A percentile compares a stretch with the other conserved stretches of the same genome.
Conservation (phyloP, 1,284 basidiomycete genomes). For the Ustilago bromivora region DNA sequence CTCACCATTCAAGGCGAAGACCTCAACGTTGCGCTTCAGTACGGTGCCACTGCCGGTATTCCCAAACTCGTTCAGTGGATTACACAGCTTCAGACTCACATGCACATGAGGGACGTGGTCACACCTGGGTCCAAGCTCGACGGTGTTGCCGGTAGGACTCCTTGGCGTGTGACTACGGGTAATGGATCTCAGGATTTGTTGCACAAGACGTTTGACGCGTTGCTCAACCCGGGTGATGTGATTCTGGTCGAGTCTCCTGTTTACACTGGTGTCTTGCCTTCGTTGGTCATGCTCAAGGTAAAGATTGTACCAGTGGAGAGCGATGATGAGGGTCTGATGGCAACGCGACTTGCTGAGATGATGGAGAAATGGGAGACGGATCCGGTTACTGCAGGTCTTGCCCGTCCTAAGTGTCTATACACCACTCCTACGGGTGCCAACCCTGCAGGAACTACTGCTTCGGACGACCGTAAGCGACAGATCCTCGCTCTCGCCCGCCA, state of each 20-base stretch:
- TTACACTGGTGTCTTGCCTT: conserved; percentile 73
- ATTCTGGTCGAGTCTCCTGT: conserved; percentile 87
- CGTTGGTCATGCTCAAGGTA: conserved; percentile 49
- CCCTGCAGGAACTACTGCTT: conserved; percentile 66
- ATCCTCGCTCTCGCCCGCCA: conserved; percentile 76
- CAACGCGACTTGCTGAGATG: conserved; percentile 76
- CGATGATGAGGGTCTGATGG: conserved; percentile 81
- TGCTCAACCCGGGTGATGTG: conserved; percentile 84
- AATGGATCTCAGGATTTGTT: conserved; percentile 88
- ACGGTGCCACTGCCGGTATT: conserved; percentile 79
- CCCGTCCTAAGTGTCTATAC: conserved; percentile 84
- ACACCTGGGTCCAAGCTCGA: conserved; percentile 48
- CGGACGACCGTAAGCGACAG: conserved; percentile 78
- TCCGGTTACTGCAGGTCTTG: conserved; percentile 72
- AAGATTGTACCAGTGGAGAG: conserved; percentile 76
- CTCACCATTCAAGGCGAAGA: conserved; percentile 67
- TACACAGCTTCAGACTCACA: conserved; percentile 73
- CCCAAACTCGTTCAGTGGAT: conserved; percentile 78
- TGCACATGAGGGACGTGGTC: conserved; percentile 75
- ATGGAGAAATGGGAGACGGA: conserved; percentile 80
- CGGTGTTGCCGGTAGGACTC: conserved; percentile 39
- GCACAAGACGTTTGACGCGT: conserved; percentile 74
- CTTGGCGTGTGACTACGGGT: conserved; percentile 82
- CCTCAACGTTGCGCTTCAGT: conserved; percentile 69
- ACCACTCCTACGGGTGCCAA: conserved; percentile 74